A percentile compares a stretch with the other conserved stretches of the same genome.
phyloP scores from a whole-genome alignment of 306 rosid genomes.

The Macrotyloma uniflorum region DNA sequence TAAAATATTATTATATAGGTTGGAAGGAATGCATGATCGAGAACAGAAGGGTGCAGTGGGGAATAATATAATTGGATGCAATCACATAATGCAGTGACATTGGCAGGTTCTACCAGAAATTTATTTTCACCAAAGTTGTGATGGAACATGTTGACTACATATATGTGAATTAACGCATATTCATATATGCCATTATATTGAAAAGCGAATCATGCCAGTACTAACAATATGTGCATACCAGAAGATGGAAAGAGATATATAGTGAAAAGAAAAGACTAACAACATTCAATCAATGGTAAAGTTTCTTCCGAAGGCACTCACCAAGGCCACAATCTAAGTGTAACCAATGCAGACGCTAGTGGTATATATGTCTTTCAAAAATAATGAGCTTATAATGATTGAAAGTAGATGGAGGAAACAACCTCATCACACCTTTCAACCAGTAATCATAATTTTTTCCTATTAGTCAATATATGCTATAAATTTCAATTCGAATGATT shows the following conservation, averaged over 20 bases:
- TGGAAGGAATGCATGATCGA: neutral
- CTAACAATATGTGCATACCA: conserved; percentile 33
- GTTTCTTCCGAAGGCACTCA: conserved; percentile 37
- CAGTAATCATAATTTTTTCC: conserved; percentile 28
- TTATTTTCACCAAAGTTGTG: conserved; percentile 45
- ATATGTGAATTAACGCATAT: conserved; percentile 37
- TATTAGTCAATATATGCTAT: conserved; percentile 3
- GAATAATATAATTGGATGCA: conserved; percentile 40
- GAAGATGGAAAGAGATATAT: conserved; percentile 26
- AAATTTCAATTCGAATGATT: conserved; percentile 29
- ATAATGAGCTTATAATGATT: conserved; percentile 47
- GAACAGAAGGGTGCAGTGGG: conserved; percentile 25
- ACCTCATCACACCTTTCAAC: conserved; percentile 40
- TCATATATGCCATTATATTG: conserved; percentile 35
- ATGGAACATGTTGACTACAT: conserved; percentile 47
- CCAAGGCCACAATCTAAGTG: conserved; percentile 36
- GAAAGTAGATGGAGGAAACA: conserved; percentile 40
- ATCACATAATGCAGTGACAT: conserved; percentile 48
- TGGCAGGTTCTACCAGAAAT: conserved; percentile 43
- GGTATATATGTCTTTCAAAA: conserved; percentile 34
- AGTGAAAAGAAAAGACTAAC: conserved; percentile 46
- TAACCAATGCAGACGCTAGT: conserved; percentile 27
- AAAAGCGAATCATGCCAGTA: conserved; percentile 35
- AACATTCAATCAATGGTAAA: conserved; percentile 41
- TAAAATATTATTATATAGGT: neutral